Evolutionary conservation across 2,329 filamentous ascomycete species (phyloP), one percentile per base, ranked within the genome.

Genomic region (Capronia coronata): DNA sequence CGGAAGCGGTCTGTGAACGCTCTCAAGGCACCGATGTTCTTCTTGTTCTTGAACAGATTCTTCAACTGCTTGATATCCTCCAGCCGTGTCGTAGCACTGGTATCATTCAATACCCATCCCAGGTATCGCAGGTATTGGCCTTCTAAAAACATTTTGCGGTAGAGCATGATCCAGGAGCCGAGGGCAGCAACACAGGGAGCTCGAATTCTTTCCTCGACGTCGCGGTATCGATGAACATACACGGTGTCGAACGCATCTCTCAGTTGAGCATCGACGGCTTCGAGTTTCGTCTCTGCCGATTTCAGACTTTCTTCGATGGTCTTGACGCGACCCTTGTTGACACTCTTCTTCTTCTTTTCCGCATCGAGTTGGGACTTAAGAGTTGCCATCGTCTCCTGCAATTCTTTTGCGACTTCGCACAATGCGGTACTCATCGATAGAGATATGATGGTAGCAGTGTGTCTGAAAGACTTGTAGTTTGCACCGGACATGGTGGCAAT

Each of bases 1-100:
- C 90, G 79, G 67, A 97, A 98, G 41, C 89, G 79, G 65, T 97
- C 93, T 29, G 94, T 95, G 62, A 97, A 98, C 52, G 89, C 87
- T 49, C 88, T 86, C 45, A 98, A 73, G 1, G 79, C 78, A 38
- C 74, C 75, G 57, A 94, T 80, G 64, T 88, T 88, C 46, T 89
- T 82, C 57, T 87, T 83, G 51, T 87, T 82, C 62, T 82, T 84
- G 68, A 94, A 91, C 3, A 98, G 76, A 49, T 79, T 82, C 18
- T 80, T 76, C 11, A 98, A 75, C 66, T 97, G 89, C 62, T 83
- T 87, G 35, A 98, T 70, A 2, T 94, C 88, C 65, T 95, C 89
- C n/a, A 84, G 77, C 46, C 93, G 80, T 18, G 87, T 90, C 7
- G 81, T 71, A 1, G 83, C 75, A 52, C 83, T 77, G 2, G 82